Base-by-base conservation (phyloP, 805 yeast genomes). In the Candida ortonii region DNA sequence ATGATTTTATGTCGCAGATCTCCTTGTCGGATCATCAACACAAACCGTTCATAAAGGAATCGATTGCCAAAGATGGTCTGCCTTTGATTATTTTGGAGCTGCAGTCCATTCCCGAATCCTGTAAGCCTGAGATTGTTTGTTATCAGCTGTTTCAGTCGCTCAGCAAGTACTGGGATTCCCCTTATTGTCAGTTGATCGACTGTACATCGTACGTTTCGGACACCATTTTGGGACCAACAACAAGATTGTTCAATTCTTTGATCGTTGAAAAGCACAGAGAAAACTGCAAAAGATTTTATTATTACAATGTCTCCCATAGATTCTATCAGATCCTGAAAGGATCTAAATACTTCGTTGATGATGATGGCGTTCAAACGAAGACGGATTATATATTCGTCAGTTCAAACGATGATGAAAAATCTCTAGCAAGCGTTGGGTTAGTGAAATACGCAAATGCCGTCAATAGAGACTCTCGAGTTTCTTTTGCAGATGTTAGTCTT, bases 1-100 rank as follows among this genome's bases (percentile, higher is more conserved):
- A 75, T 47, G 94, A 86, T 37, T 84, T 84, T 45, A 80, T 87
- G 86, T 71, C 77, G 16, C 78, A 76, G 36, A 71, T 78, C 59
- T 66, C 86, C 0, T 62, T 73, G 28, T 70, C 72, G 39, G 78
- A 79, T 39, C 58, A 70, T 8, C 73, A 71, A 4, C 43, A 53
- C n/a, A 54, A 68, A 5, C 50, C 63, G 0, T 62, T 80, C 22
- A 68, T 84, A 8, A 77, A 73, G 33, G 86, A 77, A 43, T 76
- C 84, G 1, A 74, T 82, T 11, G 76, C 82, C 22, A 66, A 71
- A 23, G 94, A 84, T 51, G 95, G 95, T 10, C 59, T 76, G 0
- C 94, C 93, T 1, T 68, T 79, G 14, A 62, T 84, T 17, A 76
- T 81, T 3, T 47, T 82, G 16, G 72, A 75, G 26, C 66, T 69